Conservation (phyloP, 176 grass and related monocot species). For the Aegilops speltoides region DNA sequence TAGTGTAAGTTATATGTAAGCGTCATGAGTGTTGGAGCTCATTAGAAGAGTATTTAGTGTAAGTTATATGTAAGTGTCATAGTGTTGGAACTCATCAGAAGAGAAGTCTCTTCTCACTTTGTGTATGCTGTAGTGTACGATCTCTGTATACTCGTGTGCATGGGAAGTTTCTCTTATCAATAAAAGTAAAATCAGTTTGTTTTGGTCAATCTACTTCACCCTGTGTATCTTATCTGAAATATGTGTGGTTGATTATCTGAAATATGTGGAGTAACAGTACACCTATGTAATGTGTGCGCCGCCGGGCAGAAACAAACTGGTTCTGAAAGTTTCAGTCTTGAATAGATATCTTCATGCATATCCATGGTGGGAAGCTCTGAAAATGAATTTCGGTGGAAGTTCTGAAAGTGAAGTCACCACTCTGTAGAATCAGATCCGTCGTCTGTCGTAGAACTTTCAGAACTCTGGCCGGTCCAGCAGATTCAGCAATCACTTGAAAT, state of each 20-base stretch:
- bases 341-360: no score
- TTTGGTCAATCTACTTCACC: background rate
- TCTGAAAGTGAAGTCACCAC: no score
- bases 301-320: no score
- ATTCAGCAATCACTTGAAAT: no score
- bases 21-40: background rate
- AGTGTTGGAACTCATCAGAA: background rate
- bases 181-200: background rate
- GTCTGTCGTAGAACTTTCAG: no score
- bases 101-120: background rate
- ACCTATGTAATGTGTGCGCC: background rate
- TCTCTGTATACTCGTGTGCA: conserved; percentile 28
- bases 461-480: no score
- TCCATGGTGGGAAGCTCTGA: background rate
- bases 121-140: background rate
- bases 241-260: no score
- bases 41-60: conserved; percentile 1
- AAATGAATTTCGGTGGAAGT: background rate
- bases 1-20: background rate
- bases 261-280: no score
- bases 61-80: conserved; percentile 13
- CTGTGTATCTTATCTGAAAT: background rate
- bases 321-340: no score
- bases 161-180: background rate
- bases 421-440: no score